These are phyloP conservation scores for Sclerotinia spermophila DNA, from an alignment of 2,329 filamentous ascomycete genomes.

Conservation along the genomic window DNA sequence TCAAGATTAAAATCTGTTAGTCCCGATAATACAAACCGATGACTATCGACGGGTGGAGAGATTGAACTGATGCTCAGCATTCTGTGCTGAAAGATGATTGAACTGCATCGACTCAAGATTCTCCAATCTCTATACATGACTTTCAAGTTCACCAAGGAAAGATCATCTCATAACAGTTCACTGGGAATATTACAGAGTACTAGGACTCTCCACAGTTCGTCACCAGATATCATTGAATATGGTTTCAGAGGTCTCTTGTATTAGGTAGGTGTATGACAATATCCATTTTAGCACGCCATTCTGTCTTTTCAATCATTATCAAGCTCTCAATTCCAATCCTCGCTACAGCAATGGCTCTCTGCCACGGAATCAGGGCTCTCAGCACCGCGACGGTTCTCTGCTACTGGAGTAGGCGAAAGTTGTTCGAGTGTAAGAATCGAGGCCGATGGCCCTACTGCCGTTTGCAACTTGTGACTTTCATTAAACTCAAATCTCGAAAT, in stretches of 20 bases:
- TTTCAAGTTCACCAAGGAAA: background rate
- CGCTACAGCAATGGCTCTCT: background rate
- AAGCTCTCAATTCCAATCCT: background rate
- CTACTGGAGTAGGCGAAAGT: background rate
- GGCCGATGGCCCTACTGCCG: background rate
- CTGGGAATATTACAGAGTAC: background rate
- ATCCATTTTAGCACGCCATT: background rate
- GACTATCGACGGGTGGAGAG: background rate
- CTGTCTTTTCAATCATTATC: background rate
- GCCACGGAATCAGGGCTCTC: background rate
- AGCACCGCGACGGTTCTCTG: background rate
- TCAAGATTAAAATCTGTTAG: background rate
- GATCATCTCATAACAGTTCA: background rate
- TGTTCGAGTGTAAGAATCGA: background rate
- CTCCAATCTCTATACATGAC: no score
- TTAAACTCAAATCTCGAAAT: conserved; percentile 8
- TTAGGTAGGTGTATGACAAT: background rate
- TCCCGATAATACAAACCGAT: background rate
- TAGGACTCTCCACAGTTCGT: background rate
- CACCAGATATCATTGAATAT: background rate
- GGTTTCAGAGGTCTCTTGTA: background rate
- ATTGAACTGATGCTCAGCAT: background rate
- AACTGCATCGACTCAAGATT: background rate
- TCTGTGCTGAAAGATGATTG: background rate
- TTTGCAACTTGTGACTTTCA: background rate